Conservation (phyloP, 2,329 filamentous ascomycete species). For the Scedosporium dehoogii region DNA sequence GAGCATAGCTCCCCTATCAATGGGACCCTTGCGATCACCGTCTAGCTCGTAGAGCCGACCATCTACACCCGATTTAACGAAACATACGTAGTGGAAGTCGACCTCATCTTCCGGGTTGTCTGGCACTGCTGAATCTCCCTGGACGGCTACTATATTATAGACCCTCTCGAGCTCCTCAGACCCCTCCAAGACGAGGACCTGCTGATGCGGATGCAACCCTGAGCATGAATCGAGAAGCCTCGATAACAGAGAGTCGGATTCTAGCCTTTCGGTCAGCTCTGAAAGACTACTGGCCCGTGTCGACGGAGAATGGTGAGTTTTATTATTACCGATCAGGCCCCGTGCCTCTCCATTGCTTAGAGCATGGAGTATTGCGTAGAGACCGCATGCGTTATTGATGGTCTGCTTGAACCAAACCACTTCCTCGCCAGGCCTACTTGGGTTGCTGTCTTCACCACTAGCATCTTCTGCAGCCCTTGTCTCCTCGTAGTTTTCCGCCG, state of each 20-base stretch:
- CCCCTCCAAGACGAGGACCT: constrained; percentile 63
- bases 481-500: constrained; percentile 35
- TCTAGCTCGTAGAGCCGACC: constrained; percentile 70
- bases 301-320: background rate
- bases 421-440: constrained; percentile 39
- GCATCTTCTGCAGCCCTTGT: constrained; percentile 16
- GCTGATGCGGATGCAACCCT: constrained; percentile 17
- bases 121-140: constrained; percentile 59
- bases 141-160: constrained; percentile 57
- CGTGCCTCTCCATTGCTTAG: constrained; percentile 58
- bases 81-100: constrained; percentile 73
- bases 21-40: constrained; percentile 61
- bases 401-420: constrained; percentile 81
- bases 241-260: background rate
- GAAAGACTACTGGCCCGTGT: background rate
- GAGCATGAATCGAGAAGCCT: background rate
- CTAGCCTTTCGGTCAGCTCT: background rate
- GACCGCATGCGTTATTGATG: constrained; percentile 71
- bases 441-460: constrained; percentile 18
- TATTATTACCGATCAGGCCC: constrained; percentile 30
- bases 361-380: constrained; percentile 67
- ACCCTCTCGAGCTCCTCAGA: constrained; percentile 61
- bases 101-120: constrained; percentile 44
- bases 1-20: constrained; percentile 50
- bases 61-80: constrained; percentile 54